Conservation (phyloP, 192 early-diverging fungal genomes). For the Entomortierella beljakovae region DNA sequence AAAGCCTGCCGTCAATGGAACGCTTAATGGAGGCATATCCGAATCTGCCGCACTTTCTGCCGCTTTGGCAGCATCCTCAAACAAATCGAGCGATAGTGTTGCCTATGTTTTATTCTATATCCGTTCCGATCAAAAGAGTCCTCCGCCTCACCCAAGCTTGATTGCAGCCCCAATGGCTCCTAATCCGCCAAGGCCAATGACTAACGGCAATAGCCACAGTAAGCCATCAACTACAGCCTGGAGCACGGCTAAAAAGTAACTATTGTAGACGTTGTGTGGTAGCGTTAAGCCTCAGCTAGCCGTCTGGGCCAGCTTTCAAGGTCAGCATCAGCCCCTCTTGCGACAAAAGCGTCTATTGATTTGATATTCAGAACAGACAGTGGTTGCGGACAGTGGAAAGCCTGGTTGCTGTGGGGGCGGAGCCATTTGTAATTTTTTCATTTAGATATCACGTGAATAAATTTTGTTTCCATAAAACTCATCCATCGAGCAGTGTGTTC, state of each 20-base stretch:
- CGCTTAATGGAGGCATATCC: constrained; percentile 23
- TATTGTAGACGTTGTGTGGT: background rate
- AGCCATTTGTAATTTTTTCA: background rate
- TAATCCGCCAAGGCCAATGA: constrained; percentile 14
- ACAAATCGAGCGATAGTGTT: constrained; percentile 65
- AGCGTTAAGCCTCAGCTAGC: background rate
- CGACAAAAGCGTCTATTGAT: background rate
- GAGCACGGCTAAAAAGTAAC: constrained; percentile 36
- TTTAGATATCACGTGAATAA: constrained; percentile 3
- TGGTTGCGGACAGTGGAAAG: background rate
- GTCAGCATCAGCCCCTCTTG: background rate
- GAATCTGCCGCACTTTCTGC: constrained; percentile 44
- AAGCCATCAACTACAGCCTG: constrained; percentile 26
- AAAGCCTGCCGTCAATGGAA: constrained; percentile 14
- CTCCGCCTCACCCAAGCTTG: constrained; percentile 2
- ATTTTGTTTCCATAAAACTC: background rate
- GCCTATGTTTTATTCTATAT: constrained; percentile 87
- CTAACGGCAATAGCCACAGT: constrained; percentile 17
- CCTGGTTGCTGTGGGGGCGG: background rate
- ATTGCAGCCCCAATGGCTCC: background rate
- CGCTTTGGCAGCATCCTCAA: constrained; percentile 46
- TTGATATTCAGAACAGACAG: background rate
- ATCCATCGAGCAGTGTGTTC: background rate
- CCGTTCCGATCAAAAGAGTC: constrained; percentile 44
- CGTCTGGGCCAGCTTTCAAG: background rate